Percentiles rank a stretch among this genome's conserved stretches.
Evolutionary conservation across 139 green algal species (phyloP).

Genomic region (Tetraselmis chui): DNA sequence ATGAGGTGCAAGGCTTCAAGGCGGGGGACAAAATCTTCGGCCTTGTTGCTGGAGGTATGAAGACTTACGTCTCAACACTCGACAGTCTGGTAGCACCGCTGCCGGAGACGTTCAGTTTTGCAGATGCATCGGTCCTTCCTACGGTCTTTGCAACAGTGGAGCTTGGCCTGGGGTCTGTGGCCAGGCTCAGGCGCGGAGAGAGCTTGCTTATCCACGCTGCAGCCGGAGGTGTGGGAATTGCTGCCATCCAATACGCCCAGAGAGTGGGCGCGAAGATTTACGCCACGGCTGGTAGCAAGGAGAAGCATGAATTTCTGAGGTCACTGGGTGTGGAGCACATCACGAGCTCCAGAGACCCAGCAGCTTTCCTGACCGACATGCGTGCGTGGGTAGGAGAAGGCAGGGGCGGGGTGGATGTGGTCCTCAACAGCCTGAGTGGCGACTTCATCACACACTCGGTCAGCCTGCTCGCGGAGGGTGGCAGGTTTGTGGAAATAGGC

Average conservation of each 20-base stretch:
- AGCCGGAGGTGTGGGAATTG: slow-evolving; percentile 61
- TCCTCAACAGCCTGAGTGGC: slow-evolving; percentile 10
- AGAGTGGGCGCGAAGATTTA: slow-evolving; percentile 34
- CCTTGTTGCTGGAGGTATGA: slow-evolving; percentile 62
- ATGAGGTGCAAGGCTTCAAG: slow-evolving; percentile 6
- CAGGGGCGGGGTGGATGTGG: slow-evolving; percentile 17
- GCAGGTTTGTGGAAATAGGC: slow-evolving; percentile 72
- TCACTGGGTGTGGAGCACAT: slow-evolving; percentile 33
- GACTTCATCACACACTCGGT: slow-evolving; percentile 19
- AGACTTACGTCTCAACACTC: slow-evolving; percentile 33
- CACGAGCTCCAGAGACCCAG: slow-evolving; percentile 48
- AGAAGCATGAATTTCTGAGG: slow-evolving; percentile 61
- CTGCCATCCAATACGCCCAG: slow-evolving; percentile 47
- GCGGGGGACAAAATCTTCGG: slow-evolving; percentile 69
- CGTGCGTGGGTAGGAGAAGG: slow-evolving; percentile 7
- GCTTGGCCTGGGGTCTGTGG: slow-evolving; percentile 10
- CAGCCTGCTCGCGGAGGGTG: slow-evolving; percentile 41
- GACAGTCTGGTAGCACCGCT: not conserved
- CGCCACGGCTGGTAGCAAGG: slow-evolving; percentile 59
- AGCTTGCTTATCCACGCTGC: slow-evolving; percentile 49
- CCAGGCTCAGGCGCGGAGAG: slow-evolving; percentile 21
- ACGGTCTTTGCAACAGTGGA: slow-evolving; percentile 21
- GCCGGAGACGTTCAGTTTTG: not conserved
- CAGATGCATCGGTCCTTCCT: slow-evolving; percentile 1
- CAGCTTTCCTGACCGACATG: slow-evolving; percentile 48